Base-by-base conservation (phyloP, 441 rosid species). In the Flueggea neowawraea region DNA sequence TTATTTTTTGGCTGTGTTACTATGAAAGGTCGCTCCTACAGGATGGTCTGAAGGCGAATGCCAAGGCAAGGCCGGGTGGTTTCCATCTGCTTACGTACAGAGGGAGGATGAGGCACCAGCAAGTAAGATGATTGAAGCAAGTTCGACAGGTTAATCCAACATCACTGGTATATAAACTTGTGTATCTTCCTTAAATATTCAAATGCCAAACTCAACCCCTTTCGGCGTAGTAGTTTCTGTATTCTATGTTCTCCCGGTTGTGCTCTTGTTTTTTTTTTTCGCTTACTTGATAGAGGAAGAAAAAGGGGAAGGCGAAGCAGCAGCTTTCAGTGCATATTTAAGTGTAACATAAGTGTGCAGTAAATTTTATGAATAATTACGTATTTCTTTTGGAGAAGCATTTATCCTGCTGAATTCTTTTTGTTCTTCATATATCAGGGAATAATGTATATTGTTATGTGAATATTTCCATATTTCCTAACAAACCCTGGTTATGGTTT, bases 11-110 rank as follows among this genome's bases (percentile, higher is more conserved):
- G 52, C 15, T 31, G 47, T 60, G 22, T 49, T n/a, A 65, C 49
- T 17, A 54, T 13, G 5, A 61, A 56, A 91, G 99, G 96, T 95
- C 64, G 88, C 90, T 62, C 74, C 88, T 1, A 88, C 77, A 16
- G 99, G 99, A 62, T 95, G 99, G 99, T 87, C 99, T 0, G 92
- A 95, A 79, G 99, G 97, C 56, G 97, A 95, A 76, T 76, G 80
- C 79, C 78, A 82, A 16, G 97, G 97, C 32, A 78, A 82, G 69
- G 89, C 88, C 10, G 96, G 99, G 48, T 95, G 96, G 97, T 95
- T 95, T 55, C 97, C 99, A 0, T 82, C 92, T 0, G 94, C 96
- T 16, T 95, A 95, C 28, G 74, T 91, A 6, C 80, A 85, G 66
- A 81, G 77, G 66, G 83, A 77, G 73, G 88, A 82, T 58, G 82